A percentile compares a stretch with the other conserved stretches of the same genome.
phyloP scores from a whole-genome alignment of 1,284 basidiomycete species.

The Rhodotorula sp. region DNA sequence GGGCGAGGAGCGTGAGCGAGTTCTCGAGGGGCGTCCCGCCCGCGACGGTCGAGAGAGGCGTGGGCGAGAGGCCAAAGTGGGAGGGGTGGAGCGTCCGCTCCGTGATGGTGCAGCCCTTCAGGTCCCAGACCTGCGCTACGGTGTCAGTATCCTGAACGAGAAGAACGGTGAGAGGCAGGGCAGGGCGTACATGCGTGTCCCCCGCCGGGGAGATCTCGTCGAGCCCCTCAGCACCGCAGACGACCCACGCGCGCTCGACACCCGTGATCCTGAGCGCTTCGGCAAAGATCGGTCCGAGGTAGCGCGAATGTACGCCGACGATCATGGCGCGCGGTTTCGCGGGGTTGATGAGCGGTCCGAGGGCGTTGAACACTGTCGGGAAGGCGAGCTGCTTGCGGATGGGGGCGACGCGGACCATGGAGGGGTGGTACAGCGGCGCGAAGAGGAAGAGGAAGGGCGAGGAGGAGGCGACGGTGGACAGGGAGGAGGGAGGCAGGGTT shows the following conservation, averaged over 20 bases:
- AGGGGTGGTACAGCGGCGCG: conserved; percentile 89
- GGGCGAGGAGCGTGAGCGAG: conserved; percentile 63
- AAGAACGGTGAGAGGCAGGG: conserved; percentile 50
- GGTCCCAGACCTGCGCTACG: conserved; percentile 54
- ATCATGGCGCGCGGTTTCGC: conserved; percentile 82
- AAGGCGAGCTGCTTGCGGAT: conserved; percentile 85
- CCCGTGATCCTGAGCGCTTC: conserved; percentile 64
- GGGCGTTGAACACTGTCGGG: conserved; percentile 94
- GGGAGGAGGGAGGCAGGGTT: conserved; percentile 62
- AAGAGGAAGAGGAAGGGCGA: conserved; percentile 90
- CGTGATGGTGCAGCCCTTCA: conserved; percentile 54
- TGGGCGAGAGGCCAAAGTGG: conserved; percentile 70
- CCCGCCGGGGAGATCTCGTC: conserved; percentile 96
- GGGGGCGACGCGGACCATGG: conserved; percentile 79
- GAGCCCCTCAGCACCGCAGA: conserved; percentile 87
- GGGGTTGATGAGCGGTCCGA: conserved; percentile 94
- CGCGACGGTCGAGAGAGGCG: conserved; percentile 69
- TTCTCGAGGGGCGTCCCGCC: conserved; percentile 75
- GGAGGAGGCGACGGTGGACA: conserved; percentile 57
- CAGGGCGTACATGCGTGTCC: conserved; percentile 66
- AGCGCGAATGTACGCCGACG: conserved; percentile 81
- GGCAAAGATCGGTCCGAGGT: conserved; percentile 83
- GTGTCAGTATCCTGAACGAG: neutral
- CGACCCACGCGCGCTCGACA: conserved; percentile 82
- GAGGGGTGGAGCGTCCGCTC: conserved; percentile 54